A percentile compares a stretch with the other conserved stretches of the same genome.
phyloP scores from a whole-genome alignment of 2,329 filamentous ascomycete species.

The Monilinia laxa region DNA sequence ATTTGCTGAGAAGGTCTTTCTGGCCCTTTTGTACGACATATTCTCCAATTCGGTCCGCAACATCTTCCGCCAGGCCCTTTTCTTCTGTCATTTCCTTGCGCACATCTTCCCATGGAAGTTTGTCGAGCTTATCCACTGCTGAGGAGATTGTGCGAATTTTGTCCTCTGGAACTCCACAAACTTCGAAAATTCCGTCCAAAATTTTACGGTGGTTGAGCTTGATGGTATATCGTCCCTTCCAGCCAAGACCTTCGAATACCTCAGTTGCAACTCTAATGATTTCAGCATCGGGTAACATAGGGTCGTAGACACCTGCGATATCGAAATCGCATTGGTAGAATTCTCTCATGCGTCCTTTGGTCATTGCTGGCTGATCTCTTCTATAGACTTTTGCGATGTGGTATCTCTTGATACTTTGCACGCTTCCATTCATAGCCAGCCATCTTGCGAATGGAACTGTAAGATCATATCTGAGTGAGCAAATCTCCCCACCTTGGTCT shows the following conservation, averaged over 20 bases:
- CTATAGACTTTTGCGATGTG: slow-evolving; percentile 93
- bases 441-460: slow-evolving; percentile 90
- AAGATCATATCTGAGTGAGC: slow-evolving; percentile 81
- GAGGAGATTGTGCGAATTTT: slow-evolving; percentile 88
- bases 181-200: slow-evolving; percentile 86
- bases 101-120: slow-evolving; percentile 86
- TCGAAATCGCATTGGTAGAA: slow-evolving; percentile 99
- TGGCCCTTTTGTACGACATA: slow-evolving; percentile 79
- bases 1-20: slow-evolving; percentile 68
- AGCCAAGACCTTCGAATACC: slow-evolving; percentile 78
- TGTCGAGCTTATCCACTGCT: slow-evolving; percentile 95
- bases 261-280: slow-evolving; percentile 81
- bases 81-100: slow-evolving; percentile 90
- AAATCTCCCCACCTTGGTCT: slow-evolving; percentile 84
- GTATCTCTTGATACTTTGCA: slow-evolving; percentile 87
- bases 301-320: slow-evolving; percentile 82
- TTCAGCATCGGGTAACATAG: slow-evolving; percentile 91
- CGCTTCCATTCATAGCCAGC: slow-evolving; percentile 80
- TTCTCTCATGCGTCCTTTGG: slow-evolving; percentile 89
- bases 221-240: slow-evolving; percentile 67
- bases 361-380: slow-evolving; percentile 79
- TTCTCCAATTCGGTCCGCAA: slow-evolving; percentile 84
- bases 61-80: slow-evolving; percentile 73
- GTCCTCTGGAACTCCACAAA: slow-evolving; percentile 82
- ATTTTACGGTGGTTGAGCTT: slow-evolving; percentile 96